These are phyloP conservation scores for Pseudovirgaria hyperparasitica DNA, from an alignment of 2,329 filamentous ascomycete genomes.

Conservation along the genomic window DNA sequence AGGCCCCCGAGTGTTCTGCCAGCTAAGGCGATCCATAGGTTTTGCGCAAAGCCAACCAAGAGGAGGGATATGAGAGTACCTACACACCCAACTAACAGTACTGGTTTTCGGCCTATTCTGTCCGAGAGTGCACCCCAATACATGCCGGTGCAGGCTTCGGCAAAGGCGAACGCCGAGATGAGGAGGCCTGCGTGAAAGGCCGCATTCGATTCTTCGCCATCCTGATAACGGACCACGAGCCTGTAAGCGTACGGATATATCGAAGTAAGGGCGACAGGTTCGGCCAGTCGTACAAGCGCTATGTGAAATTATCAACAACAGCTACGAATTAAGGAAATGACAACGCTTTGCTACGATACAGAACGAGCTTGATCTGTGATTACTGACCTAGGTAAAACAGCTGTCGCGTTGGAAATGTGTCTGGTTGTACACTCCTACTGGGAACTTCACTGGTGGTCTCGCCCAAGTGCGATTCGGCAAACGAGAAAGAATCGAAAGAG, in stretches of 20 bases:
- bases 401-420: no score
- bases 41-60: conserved; percentile 67
- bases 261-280: conserved; percentile 85
- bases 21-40: conserved; percentile 70
- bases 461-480: no score
- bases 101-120: conserved; percentile 26
- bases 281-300: conserved; percentile 82
- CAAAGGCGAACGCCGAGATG: conserved; percentile 79
- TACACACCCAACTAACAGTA: conserved; percentile 41
- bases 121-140: conserved; percentile 28
- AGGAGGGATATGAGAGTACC: conserved; percentile 77
- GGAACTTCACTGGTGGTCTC: no score
- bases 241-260: conserved; percentile 65
- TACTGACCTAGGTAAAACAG: no score
- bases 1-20: conserved; percentile 69
- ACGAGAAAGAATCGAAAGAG: no score
- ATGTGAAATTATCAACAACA: no score
- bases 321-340: no score
- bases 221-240: conserved; percentile 24
- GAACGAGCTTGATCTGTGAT: no score
- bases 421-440: no score
- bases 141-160: conserved; percentile 77
- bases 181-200: conserved; percentile 78
- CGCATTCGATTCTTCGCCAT: conserved; percentile 29
- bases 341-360: no score